These are phyloP conservation scores for Sphagnurus paluster DNA, from an alignment of 1,284 basidiomycete genomes.

Conservation along the genomic window DNA sequence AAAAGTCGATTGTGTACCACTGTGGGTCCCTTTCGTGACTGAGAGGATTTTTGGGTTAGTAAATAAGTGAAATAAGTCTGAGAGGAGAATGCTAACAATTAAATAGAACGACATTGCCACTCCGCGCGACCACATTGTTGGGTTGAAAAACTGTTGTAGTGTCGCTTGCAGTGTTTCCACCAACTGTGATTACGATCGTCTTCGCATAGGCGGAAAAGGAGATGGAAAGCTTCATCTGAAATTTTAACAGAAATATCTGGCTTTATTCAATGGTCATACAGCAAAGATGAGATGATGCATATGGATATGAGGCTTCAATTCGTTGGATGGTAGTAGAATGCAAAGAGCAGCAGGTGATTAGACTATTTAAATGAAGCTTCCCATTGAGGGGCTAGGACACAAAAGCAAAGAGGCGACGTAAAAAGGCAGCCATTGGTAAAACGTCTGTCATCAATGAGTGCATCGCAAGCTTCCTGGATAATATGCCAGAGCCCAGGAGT, in stretches of 20 bases:
- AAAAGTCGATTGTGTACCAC: constrained; percentile 57
- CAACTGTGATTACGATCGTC: constrained; percentile 46
- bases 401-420: no score
- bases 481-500: no score
- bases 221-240: constrained; percentile 3
- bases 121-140: constrained; percentile 40
- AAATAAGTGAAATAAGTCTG: constrained; percentile 17
- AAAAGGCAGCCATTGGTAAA: no score
- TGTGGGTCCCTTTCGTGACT: constrained; percentile 60
- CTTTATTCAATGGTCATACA: no score
- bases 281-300: no score
- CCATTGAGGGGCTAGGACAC: no score
- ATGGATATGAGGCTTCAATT: no score
- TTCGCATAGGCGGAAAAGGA: constrained; percentile 30
- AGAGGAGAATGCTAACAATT: constrained; percentile 40
- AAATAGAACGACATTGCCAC: constrained; percentile 53
- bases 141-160: constrained; percentile 47
- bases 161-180: constrained; percentile 44
- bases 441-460: no score
- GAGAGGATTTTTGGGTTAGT: constrained; percentile 11
- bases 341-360: no score
- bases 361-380: no score
- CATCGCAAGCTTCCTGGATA: no score
- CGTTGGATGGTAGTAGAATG: no score
- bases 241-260: not conserved